Evolutionary conservation across 1,284 basidiomycete genomes (phyloP), one percentile per base, ranked within the genome.

Genomic region (Rhodotorula sp.): DNA sequence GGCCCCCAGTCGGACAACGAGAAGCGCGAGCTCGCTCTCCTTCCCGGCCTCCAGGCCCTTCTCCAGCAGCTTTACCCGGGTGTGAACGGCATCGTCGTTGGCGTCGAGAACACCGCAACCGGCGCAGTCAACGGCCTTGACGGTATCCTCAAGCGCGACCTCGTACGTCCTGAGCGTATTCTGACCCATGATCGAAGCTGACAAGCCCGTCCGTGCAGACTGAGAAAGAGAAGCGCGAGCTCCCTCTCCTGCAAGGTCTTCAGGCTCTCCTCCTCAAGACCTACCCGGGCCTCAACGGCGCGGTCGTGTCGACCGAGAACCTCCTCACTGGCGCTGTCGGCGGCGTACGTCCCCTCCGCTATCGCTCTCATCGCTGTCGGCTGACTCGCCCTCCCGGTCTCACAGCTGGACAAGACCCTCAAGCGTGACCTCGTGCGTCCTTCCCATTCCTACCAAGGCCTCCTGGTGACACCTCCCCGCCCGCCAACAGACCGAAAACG

Each of bases 1-100:
- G 7, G 29, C 53, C 4, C 8, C 32, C 44, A 3, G 29, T 27
- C 25, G 32, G 58, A 56, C 34, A 27, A 37, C 37, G 50, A 62
- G 61, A 54, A 63, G 61, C 61, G 61, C 58, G 62, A 64, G 39
- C 29, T 53, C 12, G 15, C 50, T 4, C 61, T 62, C 50, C 36
- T 62, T 21, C 37, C n/a, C 27, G 37, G 36, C 0, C 61, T 62
- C n/a, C 61, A 29, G 36, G 19, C 13, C 3, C 37, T n/a, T 1
- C 36, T 57, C 27, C 56, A 25, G 0, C 34, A 57, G 27, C 37
- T 39, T 9, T 34, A 34, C 27, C 37, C 56, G 22, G 34, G 37
- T 6, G 25, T 50, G 17, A 37, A 51, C 50, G 27, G 29, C 6
- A n/a, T 27, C n/a, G 50, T 62, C 37, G 21, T n/a, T 21, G 50